Evolutionary conservation across 2,329 filamentous ascomycete genomes (phyloP).

Genomic region (Mycogone perniciosa): DNA sequence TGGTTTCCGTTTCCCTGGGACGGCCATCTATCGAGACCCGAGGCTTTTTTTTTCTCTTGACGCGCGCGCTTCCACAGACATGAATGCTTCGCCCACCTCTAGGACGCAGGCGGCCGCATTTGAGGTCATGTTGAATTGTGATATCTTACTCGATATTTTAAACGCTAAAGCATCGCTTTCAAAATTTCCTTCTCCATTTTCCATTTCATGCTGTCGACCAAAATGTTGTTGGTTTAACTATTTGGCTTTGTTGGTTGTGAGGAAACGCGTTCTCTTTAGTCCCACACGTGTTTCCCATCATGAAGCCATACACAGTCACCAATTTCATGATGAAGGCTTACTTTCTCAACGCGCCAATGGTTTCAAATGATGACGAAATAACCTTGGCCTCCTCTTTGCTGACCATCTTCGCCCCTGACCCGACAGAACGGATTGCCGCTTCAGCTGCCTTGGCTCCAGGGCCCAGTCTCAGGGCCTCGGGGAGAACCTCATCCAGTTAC

Average conservation of each 20-base stretch:
- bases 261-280: not conserved
- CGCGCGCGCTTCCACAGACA: not conserved
- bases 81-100: not conserved
- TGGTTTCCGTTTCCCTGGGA: not conserved
- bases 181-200: not conserved
- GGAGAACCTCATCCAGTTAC: too few relatives aligned
- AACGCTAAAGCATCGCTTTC: not conserved
- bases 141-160: not conserved
- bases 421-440: not conserved
- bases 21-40: not conserved
- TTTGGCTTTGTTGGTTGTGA: not conserved
- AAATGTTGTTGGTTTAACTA: not conserved
- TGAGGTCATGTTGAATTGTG: not conserved
- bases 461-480: too few relatives aligned
- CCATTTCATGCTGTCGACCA: not conserved
- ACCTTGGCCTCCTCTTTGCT: not conserved
- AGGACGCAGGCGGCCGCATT: not conserved
- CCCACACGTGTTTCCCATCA: not conserved
- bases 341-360: not conserved
- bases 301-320: too few relatives aligned
- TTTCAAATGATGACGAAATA: not conserved
- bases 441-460: too few relatives aligned
- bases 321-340: not conserved
- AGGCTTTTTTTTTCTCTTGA: not conserved
- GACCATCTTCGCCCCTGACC: not conserved